Percentiles rank a stretch among this genome's conserved stretches.
These are phyloP conservation scores for Aspergillus piperis DNA, from an alignment of 2,329 filamentous ascomycete species.

Conservation along the genomic window DNA sequence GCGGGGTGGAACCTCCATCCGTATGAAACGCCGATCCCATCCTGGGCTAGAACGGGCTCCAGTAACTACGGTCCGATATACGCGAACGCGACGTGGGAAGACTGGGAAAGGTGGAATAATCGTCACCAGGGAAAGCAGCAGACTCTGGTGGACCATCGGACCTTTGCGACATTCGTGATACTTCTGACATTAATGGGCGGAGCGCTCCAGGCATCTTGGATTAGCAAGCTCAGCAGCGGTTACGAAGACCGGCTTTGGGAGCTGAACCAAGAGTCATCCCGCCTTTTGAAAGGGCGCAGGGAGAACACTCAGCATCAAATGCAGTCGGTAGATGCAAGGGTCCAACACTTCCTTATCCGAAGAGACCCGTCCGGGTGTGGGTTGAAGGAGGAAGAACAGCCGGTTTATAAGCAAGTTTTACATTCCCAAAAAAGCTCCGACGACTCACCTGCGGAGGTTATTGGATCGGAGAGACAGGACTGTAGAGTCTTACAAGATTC, in stretches of 20 bases:
- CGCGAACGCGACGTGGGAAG: conserved; percentile 93
- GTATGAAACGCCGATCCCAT: conserved; percentile 27
- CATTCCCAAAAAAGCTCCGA: not conserved
- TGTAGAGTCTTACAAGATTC: not conserved
- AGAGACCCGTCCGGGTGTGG: conserved; percentile 61
- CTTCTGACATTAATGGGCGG: conserved; percentile 69
- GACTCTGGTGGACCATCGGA: conserved; percentile 71
- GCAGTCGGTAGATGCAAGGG: conserved; percentile 59
- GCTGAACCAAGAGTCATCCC: conserved; percentile 65
- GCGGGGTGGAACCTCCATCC: conserved; percentile 70
- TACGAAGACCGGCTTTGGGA: conserved; percentile 68
- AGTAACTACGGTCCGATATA: conserved; percentile 50
- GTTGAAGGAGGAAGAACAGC: conserved; percentile 46
- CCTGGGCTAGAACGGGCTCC: conserved; percentile 20
- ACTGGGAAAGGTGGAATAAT: conserved; percentile 84
- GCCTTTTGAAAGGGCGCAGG: conserved; percentile 54
- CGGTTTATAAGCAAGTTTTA: conserved; percentile 39
- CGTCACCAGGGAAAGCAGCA: conserved; percentile 46
- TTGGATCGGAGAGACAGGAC: not conserved
- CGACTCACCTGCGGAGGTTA: not conserved
- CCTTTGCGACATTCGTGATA: conserved; percentile 74
- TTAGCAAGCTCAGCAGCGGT: conserved; percentile 61
- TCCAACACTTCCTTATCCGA: conserved; percentile 75
- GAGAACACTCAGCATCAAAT: conserved; percentile 54
- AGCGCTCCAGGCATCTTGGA: conserved; percentile 70